Base-by-base conservation (phyloP, 768 basidiomycete genomes). In the Russula compacta region DNA sequence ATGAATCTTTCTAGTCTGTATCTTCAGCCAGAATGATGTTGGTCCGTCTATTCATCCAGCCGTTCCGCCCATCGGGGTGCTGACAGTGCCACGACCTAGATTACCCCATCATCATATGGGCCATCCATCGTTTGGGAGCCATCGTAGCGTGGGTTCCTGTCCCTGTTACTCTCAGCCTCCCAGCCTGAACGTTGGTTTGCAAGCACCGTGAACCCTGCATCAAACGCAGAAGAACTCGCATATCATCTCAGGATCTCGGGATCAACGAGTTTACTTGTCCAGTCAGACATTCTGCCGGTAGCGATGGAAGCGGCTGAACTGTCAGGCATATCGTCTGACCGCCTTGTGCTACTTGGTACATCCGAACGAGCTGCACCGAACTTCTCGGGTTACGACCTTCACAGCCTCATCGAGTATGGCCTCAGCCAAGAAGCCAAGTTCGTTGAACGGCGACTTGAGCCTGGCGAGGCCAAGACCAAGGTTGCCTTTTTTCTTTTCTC, bases 401-500 rank as follows among this genome's bases (percentile, higher is more conserved):
- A 81, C 12, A 69, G 77, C 4, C 75, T 86, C 40, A 71, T 87
- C 14, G 58, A 70, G 6, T 71, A 78, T 68, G 78, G 78, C 7
- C 66, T 68, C 68, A 65, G 57, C 66, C 67, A 61, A 65, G 71
- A 48, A 61, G 72, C 63, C 67, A 69, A 64, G 58, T 85, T 81
- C 64, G 67, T 69, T 19, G 80, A 85, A 54, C 70, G 73, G 17
- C 73, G 68, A 36, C 74, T 87, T 47, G 64, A 68, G 32, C 76
- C 77, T 14, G 86, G 84, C 12, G 85, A 86, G 70, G 82, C 78
- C n/a, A 83, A 29, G 66, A 79, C 73, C 17, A 79, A 81, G 46
- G 60, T 88, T 11, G 87, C 87, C 2, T 82, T 88, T 66, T 72
- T 88, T 56, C 80, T 77, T 56, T 86, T 89, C 66, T 87, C 86